Evolutionary conservation across 2,329 filamentous ascomycete species (phyloP), one percentile per base, ranked within the genome.

Genomic region (Trichoderma brevicompactum): DNA sequence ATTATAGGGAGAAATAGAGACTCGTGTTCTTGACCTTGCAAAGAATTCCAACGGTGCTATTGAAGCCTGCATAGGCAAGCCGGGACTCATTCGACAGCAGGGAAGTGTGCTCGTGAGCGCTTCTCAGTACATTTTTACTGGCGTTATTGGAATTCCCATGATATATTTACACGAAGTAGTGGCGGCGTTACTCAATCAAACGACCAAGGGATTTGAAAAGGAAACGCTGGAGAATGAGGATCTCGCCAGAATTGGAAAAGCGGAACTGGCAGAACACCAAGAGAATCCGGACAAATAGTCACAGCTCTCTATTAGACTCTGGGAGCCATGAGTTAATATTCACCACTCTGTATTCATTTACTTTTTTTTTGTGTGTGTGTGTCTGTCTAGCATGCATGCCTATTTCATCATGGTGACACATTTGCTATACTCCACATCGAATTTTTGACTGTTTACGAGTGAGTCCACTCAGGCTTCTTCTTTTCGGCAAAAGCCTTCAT

Each of bases 401-500:
- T 41, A 5, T 10, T 23, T 36, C 38, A 32, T 53, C 5, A 2
- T 9, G 3, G 41, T 23, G 28, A 61, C 28, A 40, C 7, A 17
- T 32, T 55, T 50, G 8, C 8, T 5, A 10, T 46, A 12, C 7
- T 10, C 17, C 5, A 15, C 36, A 48, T 46, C 9, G 3, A 15
- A 10, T 9, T 41, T 41, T 17, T 7, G 34, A 8, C 15, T 8
- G 4, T 60, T 70, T 85, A 96, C 76, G 92, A 87, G 77, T 97
- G 84, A 68, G 85, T 88, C 94, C 95, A 99, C 77, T 95, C 88
- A 0, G 95, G 81, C 85, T 96, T 96, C 81, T 91, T 87, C 88
- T 98, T 98, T 79, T 94, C 91, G 2, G 92, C 91, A 83, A 99
- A 99, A 12, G 95, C 95, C 77, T 89, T 89, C 95, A 98, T 88